A percentile compares a stretch with the other conserved stretches of the same genome.
Evolutionary conservation across 352 stramenopile species (phyloP).

Genomic region (Blastocystis sp.): DNA sequence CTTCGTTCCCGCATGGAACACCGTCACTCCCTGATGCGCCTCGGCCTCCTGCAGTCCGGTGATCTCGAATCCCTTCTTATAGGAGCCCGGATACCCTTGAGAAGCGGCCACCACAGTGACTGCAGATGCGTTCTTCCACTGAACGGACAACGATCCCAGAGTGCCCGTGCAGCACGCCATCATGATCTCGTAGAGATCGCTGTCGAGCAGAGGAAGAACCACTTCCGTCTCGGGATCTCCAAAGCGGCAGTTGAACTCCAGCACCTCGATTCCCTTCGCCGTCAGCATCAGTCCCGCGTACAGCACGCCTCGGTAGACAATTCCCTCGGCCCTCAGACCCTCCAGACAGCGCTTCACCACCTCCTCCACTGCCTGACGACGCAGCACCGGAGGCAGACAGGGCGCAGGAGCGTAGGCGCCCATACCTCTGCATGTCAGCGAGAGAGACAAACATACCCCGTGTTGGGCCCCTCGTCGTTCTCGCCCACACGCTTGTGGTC

Average conservation of each 20-base stretch:
- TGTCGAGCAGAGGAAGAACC: slow-evolving; percentile 87
- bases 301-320: slow-evolving; percentile 93
- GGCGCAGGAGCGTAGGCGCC: slow-evolving; percentile 93
- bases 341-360: slow-evolving; percentile 71
- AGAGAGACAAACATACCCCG: slow-evolving; percentile 69
- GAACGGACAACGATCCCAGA: slow-evolving; percentile 75
- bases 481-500: slow-evolving; percentile 98
- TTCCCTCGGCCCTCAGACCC: slow-evolving; percentile 85
- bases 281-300: slow-evolving; percentile 97
- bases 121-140: slow-evolving; percentile 78
- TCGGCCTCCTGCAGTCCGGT: slow-evolving; percentile 79
- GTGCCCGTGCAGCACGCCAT: slow-evolving; percentile 81
- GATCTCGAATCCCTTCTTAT: slow-evolving; percentile 94
- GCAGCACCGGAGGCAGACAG: slow-evolving; percentile 83
- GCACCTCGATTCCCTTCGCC: slow-evolving; percentile 77
- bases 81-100: slow-evolving; percentile 91
- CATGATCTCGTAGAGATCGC: slow-evolving; percentile 95
- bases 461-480: slow-evolving; percentile 93
- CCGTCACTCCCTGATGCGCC: slow-evolving; percentile 79
- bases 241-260: slow-evolving; percentile 99
- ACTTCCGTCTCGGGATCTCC: slow-evolving; percentile 98
- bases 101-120: slow-evolving; percentile 92
- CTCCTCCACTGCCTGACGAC: slow-evolving; percentile 79
- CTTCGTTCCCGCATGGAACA: slow-evolving; percentile 97
- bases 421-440: slow-evolving; percentile 77